Base-by-base conservation (phyloP, 495 filamentous ascomycete genomes). In the Trichocladium uniseriatum region DNA sequence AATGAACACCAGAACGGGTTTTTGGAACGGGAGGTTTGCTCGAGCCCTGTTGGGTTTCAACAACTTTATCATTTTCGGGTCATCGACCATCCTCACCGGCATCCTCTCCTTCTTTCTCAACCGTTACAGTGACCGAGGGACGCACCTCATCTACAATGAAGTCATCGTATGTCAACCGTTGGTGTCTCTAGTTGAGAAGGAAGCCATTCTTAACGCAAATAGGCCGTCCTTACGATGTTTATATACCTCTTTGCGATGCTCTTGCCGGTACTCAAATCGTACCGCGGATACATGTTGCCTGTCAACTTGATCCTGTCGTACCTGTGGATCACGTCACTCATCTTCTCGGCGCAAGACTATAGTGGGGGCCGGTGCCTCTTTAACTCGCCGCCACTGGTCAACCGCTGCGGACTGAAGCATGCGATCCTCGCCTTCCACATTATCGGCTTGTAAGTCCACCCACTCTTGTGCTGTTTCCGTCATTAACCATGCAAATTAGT, bases 221-320 rank as follows among this genome's bases (percentile, higher is more conserved):
- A 54, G 53, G 48, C 56, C 28, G 59, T 62, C 3, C 1, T 62
- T 10, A 62, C 59, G 2, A 53, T 62, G 10, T 57, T 62, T 40
- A 5, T 58, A 5, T 62, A 58, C 43, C 35, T 62, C 13, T 39
- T 60, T 29, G 49, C 54, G 36, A 19, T 60, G 32, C 45, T 56
- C 43, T 22, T 58, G 38, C 60, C 60, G 6, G 22, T 35, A 11
- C 28, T 64, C 40, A 64, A 62, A 38, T 45, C 42, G 3, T 64
- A 64, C 51, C 56, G 50, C 18, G 62, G 62, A 22, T 60, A 64
- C 40, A 43, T 60, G 20, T 37, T 62, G 29, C 62, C 62, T 16
- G 54, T 64, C 19, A 56, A 60, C 37, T 20, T 58, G 22, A 37
- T 53, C 5, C 71, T 75, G 6, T 48, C 59, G 2, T 64, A 64